These are phyloP conservation scores for Stylonectria norvegica DNA, from an alignment of 2,329 filamentous ascomycete species.

Conservation along the genomic window DNA sequence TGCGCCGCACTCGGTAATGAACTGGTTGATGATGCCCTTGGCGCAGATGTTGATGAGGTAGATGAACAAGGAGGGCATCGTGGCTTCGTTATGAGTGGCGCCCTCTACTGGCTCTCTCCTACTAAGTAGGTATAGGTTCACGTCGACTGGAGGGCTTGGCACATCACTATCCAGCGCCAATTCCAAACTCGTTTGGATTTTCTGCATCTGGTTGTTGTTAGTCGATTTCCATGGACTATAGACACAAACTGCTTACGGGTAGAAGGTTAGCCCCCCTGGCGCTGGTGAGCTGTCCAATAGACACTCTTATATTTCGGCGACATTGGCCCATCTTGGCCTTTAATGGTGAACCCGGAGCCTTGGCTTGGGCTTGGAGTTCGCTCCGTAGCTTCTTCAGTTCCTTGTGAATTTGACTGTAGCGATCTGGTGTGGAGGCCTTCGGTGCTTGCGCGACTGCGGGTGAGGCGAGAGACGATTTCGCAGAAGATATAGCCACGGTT, in stretches of 20 bases:
- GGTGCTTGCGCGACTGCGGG: conserved; percentile 13
- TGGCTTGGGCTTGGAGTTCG: conserved; percentile 54
- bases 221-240: neutral
- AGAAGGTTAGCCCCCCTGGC: conserved; percentile 58
- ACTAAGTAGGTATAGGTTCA: conserved; percentile 51
- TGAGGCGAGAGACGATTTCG: conserved; percentile 6
- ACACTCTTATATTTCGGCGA: conserved; percentile 67
- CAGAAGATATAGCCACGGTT: conserved; percentile 1
- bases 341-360: conserved; percentile 44
- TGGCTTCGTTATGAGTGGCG: conserved; percentile 48
- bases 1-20: conserved; percentile 62
- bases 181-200: conserved; percentile 43
- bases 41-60: conserved; percentile 75
- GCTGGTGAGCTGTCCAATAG: conserved; percentile 68
- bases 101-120: conserved; percentile 46
- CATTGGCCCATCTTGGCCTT: conserved; percentile 68
- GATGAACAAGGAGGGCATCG: conserved; percentile 63
- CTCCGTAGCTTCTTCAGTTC: conserved; percentile 67
- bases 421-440: conserved; percentile 30
- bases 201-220: conserved; percentile 31
- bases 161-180: conserved; percentile 51
- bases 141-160: conserved; percentile 52
- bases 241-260: conserved; percentile 30
- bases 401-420: conserved; percentile 59
- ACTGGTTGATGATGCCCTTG: conserved; percentile 69